Percentiles rank a stretch among this genome's conserved stretches.
phyloP scores from a whole-genome alignment of 2,329 filamentous ascomycete genomes.

The Macrophomina phaseolina region DNA sequence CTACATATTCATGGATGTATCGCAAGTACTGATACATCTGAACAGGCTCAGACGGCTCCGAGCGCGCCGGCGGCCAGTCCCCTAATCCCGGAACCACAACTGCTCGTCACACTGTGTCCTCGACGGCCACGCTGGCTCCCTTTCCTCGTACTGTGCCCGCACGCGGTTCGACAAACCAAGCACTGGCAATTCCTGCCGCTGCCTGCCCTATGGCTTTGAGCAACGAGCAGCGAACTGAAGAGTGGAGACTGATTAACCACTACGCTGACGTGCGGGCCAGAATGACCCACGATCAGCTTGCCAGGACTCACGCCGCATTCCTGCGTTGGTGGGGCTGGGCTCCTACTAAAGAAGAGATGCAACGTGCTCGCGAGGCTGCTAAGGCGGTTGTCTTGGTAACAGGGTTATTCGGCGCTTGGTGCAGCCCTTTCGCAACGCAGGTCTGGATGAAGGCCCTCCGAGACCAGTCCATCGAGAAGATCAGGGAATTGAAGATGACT shows the following conservation, averaged over 20 bases:
- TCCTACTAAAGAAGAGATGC: neutral
- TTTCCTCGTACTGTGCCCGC: no score
- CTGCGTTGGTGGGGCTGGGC: slow-evolving; percentile 8
- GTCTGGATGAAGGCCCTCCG: neutral
- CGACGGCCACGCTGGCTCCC: no score
- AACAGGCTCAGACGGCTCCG: neutral
- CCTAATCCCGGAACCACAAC: no score
- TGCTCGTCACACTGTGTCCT: no score
- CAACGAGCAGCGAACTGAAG: neutral
- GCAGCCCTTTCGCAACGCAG: neutral
- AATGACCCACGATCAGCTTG: slow-evolving; percentile 1
- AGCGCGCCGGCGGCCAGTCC: no score
- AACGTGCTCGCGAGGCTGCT: neutral
- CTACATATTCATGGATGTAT: neutral
- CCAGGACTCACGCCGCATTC: neutral
- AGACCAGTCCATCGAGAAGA: neutral
- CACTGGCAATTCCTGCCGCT: neutral
- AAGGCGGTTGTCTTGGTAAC: accelerated
- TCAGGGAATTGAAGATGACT: neutral
- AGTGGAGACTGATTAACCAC: slow-evolving; percentile 1
- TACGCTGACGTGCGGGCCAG: neutral
- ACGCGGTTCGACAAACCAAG: neutral
- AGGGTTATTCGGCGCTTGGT: neutral
- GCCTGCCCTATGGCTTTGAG: neutral
- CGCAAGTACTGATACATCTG: neutral